phyloP scores from a whole-genome alignment of 164 flowering plant genomes.

The Berberis vulgaris region DNA sequence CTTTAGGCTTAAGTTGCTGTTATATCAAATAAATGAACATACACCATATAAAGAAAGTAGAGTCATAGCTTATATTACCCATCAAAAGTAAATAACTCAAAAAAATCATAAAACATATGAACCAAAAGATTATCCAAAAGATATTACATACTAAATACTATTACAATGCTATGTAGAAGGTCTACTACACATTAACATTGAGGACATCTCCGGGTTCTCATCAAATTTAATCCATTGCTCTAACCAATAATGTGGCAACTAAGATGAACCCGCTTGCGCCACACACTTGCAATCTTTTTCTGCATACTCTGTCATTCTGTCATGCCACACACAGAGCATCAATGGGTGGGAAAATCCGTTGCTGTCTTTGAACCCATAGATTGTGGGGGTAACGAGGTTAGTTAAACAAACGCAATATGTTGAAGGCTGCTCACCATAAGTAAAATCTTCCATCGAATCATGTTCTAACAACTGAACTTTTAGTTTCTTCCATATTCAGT shows the following conservation, averaged over 20 bases:
- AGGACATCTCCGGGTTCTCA: slow-evolving; percentile 51
- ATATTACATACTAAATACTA: no score
- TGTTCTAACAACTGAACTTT: slow-evolving; percentile 62
- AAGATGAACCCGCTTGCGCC: slow-evolving; percentile 43
- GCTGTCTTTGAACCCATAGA: slow-evolving; percentile 28
- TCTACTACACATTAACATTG: slow-evolving; percentile 58
- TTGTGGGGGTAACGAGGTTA: slow-evolving; percentile 34
- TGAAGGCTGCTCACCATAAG: slow-evolving; percentile 38
- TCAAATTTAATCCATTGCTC: slow-evolving; percentile 57
- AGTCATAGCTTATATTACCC: no score
- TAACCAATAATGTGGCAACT: slow-evolving; percentile 73
- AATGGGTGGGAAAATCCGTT: slow-evolving; percentile 32
- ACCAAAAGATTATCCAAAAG: no score
- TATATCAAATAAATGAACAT: no score
- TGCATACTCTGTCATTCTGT: slow-evolving; percentile 54
- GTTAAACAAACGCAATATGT: slow-evolving; percentile 62
- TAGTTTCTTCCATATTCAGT: slow-evolving; percentile 45
- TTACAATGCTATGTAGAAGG: slow-evolving; percentile 69
- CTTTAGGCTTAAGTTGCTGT: no score
- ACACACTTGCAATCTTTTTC: slow-evolving; percentile 70
- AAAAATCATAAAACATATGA: no score
- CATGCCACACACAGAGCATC: slow-evolving; percentile 73
- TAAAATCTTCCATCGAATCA: slow-evolving; percentile 52
- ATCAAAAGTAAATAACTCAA: no score
- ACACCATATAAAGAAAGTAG: no score